phyloP scores from a whole-genome alignment of 2,329 filamentous ascomycete species.

The Aureobasidium sp. region DNA sequence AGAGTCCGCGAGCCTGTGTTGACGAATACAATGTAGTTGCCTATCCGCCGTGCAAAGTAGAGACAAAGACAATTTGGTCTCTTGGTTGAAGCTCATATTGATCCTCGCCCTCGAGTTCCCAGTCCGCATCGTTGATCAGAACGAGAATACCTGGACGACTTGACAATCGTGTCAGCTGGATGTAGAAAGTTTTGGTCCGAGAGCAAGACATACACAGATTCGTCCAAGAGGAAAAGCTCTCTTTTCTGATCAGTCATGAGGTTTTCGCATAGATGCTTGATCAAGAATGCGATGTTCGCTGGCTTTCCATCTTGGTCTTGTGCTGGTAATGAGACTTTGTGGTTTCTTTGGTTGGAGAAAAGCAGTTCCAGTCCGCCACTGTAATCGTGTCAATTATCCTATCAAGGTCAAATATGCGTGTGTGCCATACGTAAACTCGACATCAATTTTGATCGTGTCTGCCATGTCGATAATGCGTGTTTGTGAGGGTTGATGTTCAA shows the following conservation, averaged over 20 bases:
- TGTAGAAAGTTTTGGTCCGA: not conserved
- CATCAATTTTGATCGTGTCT: constrained; percentile 21
- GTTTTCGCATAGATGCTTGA: constrained; percentile 68
- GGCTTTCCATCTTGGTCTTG: constrained; percentile 50
- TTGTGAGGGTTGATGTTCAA: not conserved
- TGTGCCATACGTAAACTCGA: constrained; percentile 61
- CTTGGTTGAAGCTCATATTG: constrained; percentile 71
- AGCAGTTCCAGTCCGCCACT: constrained; percentile 89
- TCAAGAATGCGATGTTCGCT: constrained; percentile 64
- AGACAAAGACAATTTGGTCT: constrained; percentile 93
- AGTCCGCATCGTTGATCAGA: constrained; percentile 94
- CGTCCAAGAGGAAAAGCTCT: constrained; percentile 83
- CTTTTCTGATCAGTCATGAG: constrained; percentile 77
- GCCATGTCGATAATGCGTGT: not conserved
- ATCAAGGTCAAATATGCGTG: constrained; percentile 5
- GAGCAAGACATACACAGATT: constrained; percentile 64
- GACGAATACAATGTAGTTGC: not conserved
- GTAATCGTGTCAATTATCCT: constrained; percentile 14
- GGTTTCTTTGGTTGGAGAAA: constrained; percentile 72
- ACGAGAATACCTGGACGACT: constrained; percentile 94
- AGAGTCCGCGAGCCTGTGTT: not conserved
- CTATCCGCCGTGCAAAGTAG: constrained; percentile 85
- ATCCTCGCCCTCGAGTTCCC: constrained; percentile 95
- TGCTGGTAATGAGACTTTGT: constrained; percentile 59
- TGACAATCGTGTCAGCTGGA: constrained; percentile 17